Evolutionary conservation across 805 yeast species (phyloP).

Genomic region (Pichia cabralensis): DNA sequence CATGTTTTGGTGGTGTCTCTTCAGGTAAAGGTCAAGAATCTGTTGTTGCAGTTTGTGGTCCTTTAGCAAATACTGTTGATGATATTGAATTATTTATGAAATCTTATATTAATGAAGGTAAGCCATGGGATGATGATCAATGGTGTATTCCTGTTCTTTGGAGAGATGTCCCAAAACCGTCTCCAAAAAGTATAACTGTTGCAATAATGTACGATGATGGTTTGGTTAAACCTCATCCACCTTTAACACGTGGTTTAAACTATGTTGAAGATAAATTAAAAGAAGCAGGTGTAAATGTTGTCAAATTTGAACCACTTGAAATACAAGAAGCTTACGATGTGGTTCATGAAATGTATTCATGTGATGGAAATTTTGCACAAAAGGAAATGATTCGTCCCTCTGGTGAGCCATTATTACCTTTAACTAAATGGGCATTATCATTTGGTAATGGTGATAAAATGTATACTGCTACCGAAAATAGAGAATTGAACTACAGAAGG

Average conservation of each 20-base stretch:
- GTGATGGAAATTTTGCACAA: slow-evolving; percentile 61
- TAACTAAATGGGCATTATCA: slow-evolving; percentile 52
- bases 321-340: slow-evolving; percentile 50
- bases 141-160: slow-evolving; percentile 41
- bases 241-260: slow-evolving; percentile 47
- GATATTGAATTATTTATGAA: slow-evolving; percentile 66
- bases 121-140: slow-evolving; percentile 49
- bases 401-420: slow-evolving; percentile 61
- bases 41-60: slow-evolving; percentile 58
- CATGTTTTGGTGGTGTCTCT: slow-evolving; percentile 38
- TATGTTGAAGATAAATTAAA: slow-evolving; percentile 42
- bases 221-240: slow-evolving; percentile 57
- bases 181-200: slow-evolving; percentile 39
- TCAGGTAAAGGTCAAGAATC: slow-evolving; percentile 57
- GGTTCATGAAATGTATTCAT: slow-evolving; percentile 44
- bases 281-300: slow-evolving; percentile 48
- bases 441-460: slow-evolving; percentile 47
- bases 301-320: slow-evolving; percentile 48
- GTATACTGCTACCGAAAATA: slow-evolving; percentile 40
- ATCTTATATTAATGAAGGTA: slow-evolving; percentile 46
- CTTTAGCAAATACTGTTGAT: slow-evolving; percentile 52
- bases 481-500: slow-evolving; percentile 43
- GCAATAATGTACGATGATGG: slow-evolving; percentile 60
- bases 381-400: slow-evolving; percentile 40
- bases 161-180: slow-evolving; percentile 34